Conservation (phyloP, 2,329 filamentous ascomycete species). For the Thelonectria discophora region DNA sequence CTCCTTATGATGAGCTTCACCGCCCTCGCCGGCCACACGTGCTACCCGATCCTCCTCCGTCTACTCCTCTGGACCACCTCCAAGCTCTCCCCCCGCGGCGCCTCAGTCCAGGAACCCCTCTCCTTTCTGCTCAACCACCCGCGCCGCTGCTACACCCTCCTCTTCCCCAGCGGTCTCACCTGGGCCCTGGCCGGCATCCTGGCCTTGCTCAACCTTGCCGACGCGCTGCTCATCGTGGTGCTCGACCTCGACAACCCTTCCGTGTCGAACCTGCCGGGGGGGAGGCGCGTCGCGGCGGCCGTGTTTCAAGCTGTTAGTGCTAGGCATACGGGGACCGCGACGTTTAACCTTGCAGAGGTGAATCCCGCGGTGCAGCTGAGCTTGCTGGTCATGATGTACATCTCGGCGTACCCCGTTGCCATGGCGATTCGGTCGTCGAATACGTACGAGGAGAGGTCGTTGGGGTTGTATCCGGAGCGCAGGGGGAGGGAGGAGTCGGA, state of each 20-base stretch:
- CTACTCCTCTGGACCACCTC: conserved; percentile 65
- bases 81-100: conserved; percentile 53
- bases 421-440: conserved; percentile 69
- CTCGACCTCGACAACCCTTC: conserved; percentile 61
- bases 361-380: conserved; percentile 66
- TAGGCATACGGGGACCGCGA: conserved; percentile 59
- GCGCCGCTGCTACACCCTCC: conserved; percentile 68
- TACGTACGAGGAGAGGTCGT: conserved; percentile 68
- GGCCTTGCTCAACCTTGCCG: conserved; percentile 61
- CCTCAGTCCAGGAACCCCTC: conserved; percentile 54
- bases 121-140: conserved; percentile 70
- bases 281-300: conserved; percentile 61
- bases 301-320: conserved; percentile 65
- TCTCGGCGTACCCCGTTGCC: conserved; percentile 67
- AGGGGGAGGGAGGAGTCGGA: conserved; percentile 25
- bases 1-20: conserved; percentile 59
- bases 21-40: conserved; percentile 62
- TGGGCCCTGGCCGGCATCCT: conserved; percentile 65
- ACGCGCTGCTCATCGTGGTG: conserved; percentile 63
- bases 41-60: conserved; percentile 66
- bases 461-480: conserved; percentile 62
- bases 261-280: conserved; percentile 55
- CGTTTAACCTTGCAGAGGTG: conserved; percentile 58
- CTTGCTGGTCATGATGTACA: conserved; percentile 73
- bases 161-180: conserved; percentile 68